Conservation (phyloP, 345 rosid genomes). For the Gossypium arboreum region DNA sequence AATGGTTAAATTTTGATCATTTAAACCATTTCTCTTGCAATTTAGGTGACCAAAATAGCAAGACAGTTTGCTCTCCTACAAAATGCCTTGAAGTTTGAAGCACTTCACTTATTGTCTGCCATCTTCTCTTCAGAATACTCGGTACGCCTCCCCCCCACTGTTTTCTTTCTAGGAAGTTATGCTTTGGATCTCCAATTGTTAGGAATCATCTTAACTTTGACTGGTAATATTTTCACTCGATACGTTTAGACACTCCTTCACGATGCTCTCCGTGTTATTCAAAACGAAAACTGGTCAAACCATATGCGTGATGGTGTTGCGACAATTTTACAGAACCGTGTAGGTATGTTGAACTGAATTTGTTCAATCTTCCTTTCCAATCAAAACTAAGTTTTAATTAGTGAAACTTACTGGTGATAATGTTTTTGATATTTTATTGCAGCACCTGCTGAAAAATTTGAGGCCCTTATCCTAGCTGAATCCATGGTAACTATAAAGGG, state of each 20-base stretch:
- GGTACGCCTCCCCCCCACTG: constrained; percentile 29
- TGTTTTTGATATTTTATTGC: constrained; percentile 17
- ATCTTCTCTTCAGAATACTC: constrained; percentile 56
- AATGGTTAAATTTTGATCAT: background rate
- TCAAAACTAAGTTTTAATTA: background rate
- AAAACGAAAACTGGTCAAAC: constrained; percentile 52
- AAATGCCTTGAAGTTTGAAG: constrained; percentile 75
- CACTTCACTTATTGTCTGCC: constrained; percentile 69
- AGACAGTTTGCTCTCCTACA: constrained; percentile 82
- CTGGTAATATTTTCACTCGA: constrained; percentile 7
- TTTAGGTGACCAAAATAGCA: constrained; percentile 52
- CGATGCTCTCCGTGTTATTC: constrained; percentile 48
- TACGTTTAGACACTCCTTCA: constrained; percentile 51
- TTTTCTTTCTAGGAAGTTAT: background rate
- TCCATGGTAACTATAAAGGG: constrained; percentile 56
- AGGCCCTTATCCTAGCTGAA: constrained; percentile 82
- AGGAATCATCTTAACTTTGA: constrained; percentile 1
- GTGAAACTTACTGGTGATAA: constrained; percentile 16
- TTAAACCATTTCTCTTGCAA: constrained; percentile 3
- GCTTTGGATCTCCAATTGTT: background rate
- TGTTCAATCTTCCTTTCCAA: background rate
- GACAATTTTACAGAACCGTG: constrained; percentile 79
- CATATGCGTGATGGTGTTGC: constrained; percentile 63
- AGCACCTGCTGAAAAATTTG: constrained; percentile 82
- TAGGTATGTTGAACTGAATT: constrained; percentile 49